Conservation (phyloP, 164 flowering plant species). For the Macadamia integrifolia region DNA sequence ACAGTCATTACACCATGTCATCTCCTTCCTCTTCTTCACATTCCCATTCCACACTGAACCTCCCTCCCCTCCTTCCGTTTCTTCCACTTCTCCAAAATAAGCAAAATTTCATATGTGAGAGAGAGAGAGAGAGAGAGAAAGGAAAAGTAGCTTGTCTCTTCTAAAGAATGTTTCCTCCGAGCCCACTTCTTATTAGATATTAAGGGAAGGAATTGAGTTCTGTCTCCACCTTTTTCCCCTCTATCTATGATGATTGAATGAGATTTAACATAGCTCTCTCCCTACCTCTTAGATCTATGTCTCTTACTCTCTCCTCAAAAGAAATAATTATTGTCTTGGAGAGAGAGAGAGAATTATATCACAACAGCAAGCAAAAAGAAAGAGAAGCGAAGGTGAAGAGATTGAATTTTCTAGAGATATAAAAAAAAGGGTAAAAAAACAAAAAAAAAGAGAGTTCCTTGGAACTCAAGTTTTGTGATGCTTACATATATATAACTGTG, state of each 20-base stretch:
- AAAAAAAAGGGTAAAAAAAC: background rate
- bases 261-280: constrained; percentile 1
- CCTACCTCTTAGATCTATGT: background rate
- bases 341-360: constrained; percentile 5
- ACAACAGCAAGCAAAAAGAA: background rate
- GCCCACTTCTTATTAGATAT: constrained; percentile 7
- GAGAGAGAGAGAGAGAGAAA: background rate
- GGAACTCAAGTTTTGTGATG: constrained; percentile 17
- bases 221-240: constrained; percentile 9
- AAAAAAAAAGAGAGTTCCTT: constrained; percentile 15
- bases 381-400: background rate
- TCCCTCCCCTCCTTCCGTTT: constrained; percentile 3
- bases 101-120: background rate
- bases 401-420: constrained; percentile 1
- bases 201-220: constrained; percentile 25
- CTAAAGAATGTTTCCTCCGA: constrained; percentile 10
- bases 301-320: too few relatives aligned
- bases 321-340: too few relatives aligned
- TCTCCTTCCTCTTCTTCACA: constrained; percentile 23
- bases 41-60: constrained; percentile 17
- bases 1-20: constrained; percentile 50
- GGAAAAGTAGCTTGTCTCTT: constrained; percentile 7
- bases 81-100: constrained; percentile 13
- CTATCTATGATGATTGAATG: constrained; percentile 10
- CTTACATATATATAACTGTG: constrained; percentile 1